These are phyloP conservation scores for Dactylis glomerata DNA, from an alignment of 176 grass and related monocot species.

Conservation along the genomic window DNA sequence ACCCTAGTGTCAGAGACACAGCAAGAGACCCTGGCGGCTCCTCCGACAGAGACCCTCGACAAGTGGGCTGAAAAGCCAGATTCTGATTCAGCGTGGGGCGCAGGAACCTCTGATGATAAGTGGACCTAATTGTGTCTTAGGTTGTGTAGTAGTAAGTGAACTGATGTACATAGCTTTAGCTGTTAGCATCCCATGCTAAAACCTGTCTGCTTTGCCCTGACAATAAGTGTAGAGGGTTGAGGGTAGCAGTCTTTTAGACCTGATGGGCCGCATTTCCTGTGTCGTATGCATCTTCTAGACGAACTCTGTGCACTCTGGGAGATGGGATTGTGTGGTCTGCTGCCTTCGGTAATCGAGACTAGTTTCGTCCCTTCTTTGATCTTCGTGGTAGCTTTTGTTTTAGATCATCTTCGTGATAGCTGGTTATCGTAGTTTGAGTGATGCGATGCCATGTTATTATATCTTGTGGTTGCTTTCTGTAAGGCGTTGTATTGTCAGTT, in stretches of 20 bases:
- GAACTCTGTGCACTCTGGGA: slow-evolving; percentile 12
- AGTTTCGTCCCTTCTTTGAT: background rate
- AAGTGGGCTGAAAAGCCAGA: slow-evolving; percentile 15
- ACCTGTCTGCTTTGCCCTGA: background rate
- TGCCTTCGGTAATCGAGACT: background rate
- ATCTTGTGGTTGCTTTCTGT: background rate
- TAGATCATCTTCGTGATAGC: background rate
- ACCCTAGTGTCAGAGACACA: no score
- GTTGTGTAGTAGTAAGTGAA: background rate
- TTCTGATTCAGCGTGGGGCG: background rate
- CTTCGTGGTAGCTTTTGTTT: background rate
- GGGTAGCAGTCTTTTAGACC: background rate
- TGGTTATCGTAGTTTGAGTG: background rate
- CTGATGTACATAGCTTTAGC: background rate
- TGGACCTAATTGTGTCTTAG: background rate
- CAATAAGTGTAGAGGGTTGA: background rate
- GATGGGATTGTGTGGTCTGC: background rate
- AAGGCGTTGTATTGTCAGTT: background rate
- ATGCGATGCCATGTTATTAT: background rate
- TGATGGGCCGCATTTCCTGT: background rate
- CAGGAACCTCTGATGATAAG: background rate
- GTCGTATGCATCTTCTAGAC: background rate
- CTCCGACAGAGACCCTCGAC: background rate
- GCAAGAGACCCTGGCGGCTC: background rate
- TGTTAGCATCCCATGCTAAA: background rate